Evolutionary conservation across 2,329 filamentous ascomycete species (phyloP).

Genomic region (Leptographium flavum): DNA sequence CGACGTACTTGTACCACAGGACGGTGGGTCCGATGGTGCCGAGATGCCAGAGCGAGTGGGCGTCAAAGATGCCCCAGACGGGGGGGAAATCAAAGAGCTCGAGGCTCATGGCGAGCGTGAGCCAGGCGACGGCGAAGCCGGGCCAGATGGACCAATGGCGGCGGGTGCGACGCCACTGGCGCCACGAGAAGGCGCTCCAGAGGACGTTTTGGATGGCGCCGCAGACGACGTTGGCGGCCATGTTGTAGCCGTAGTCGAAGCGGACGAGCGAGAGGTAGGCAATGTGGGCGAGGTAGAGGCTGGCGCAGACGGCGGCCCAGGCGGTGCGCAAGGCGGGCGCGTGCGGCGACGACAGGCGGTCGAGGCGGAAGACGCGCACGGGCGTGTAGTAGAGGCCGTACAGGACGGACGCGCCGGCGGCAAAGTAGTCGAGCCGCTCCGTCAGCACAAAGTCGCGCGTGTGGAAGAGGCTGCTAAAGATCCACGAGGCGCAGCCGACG

Average conservation of each 20-base stretch:
- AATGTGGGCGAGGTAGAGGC: slow-evolving; percentile 63
- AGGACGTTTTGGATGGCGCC: slow-evolving; percentile 69
- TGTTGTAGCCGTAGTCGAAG: slow-evolving; percentile 98
- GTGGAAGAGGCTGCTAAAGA: slow-evolving; percentile 84
- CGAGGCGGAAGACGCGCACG: slow-evolving; percentile 71
- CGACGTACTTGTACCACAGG: slow-evolving; percentile 85
- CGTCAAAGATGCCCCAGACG: slow-evolving; percentile 68
- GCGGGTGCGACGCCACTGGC: slow-evolving; percentile 55
- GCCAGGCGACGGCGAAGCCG: slow-evolving; percentile 79
- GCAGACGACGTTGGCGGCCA: slow-evolving; percentile 79
- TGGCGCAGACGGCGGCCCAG: slow-evolving; percentile 63
- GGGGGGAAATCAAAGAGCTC: slow-evolving; percentile 92
- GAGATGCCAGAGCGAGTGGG: slow-evolving; percentile 90
- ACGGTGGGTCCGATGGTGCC: slow-evolving; percentile 79
- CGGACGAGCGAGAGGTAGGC: slow-evolving; percentile 69
- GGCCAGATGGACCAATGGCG: slow-evolving; percentile 79
- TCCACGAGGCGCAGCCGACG: slow-evolving; percentile 72
- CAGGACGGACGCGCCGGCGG: slow-evolving; percentile 73
- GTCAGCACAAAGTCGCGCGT: slow-evolving; percentile 73
- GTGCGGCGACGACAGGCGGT: slow-evolving; percentile 21
- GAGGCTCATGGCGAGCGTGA: slow-evolving; percentile 86
- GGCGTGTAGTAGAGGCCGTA: slow-evolving; percentile 82
- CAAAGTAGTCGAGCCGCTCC: slow-evolving; percentile 95
- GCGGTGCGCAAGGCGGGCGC: slow-evolving; percentile 24
- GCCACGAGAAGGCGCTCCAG: slow-evolving; percentile 75